Conservation (phyloP, 352 stramenopile species). For the Thalassiosira hispida region DNA sequence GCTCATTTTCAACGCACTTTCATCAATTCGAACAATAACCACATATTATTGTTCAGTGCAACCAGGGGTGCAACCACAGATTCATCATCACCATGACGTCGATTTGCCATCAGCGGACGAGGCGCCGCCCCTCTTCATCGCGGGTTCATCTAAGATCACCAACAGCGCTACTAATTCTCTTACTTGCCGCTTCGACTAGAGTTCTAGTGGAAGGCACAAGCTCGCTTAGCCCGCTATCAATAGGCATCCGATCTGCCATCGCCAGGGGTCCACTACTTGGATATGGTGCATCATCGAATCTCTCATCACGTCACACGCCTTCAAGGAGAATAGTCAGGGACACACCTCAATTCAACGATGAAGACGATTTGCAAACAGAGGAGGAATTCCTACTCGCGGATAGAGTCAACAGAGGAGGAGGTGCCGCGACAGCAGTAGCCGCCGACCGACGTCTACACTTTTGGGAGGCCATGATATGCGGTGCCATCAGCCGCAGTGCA, state of each 20-base stretch:
- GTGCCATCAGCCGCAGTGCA: constrained; percentile 78
- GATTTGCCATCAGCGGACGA: constrained; percentile 10
- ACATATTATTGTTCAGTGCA: too few relatives aligned
- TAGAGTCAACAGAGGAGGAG: constrained; percentile 26
- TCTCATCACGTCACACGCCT: neutral
- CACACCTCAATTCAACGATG: neutral
- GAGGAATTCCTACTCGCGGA: constrained; percentile 15
- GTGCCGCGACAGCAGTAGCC: neutral
- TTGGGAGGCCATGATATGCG: constrained; percentile 85
- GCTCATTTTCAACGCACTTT: too few relatives aligned
- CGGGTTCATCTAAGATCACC: neutral
- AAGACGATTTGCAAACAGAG: constrained; percentile 1
- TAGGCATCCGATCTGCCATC: constrained; percentile 43
- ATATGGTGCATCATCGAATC: constrained; percentile 1
- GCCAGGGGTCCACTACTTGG: constrained; percentile 16
- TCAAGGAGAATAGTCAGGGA: constrained; percentile 14
- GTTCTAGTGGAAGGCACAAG: constrained; percentile 20
- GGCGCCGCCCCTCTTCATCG: constrained; percentile 6
- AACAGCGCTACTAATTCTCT: constrained; percentile 10
- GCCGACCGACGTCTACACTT: constrained; percentile 60
- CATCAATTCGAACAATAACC: too few relatives aligned
- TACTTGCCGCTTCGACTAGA: constrained; percentile 24
- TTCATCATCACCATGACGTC: neutral
- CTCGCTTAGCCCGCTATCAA: constrained; percentile 28
- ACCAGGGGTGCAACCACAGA: too few relatives aligned